A percentile compares a stretch with the other conserved stretches of the same genome.
Evolutionary conservation across 2,329 filamentous ascomycete species (phyloP).

Genomic region (Colletotrichum limetticola): DNA sequence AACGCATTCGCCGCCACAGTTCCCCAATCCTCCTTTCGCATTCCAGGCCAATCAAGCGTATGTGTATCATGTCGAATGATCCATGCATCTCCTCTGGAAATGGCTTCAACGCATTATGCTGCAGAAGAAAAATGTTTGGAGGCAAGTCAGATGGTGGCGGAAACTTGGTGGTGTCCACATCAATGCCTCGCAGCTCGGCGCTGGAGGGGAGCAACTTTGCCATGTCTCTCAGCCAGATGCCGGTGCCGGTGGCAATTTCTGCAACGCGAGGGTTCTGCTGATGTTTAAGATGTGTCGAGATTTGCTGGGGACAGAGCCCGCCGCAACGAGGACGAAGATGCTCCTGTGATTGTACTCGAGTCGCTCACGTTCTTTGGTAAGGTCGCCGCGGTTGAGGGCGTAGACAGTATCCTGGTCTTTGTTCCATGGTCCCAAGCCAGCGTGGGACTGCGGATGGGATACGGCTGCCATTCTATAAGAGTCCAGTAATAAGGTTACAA

Average conservation of each 20-base stretch:
- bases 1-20: constrained; percentile 17
- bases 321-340: constrained; percentile 9
- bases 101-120: constrained; percentile 24
- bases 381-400: constrained; percentile 11
- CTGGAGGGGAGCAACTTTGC: constrained; percentile 23
- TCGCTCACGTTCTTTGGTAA: not conserved
- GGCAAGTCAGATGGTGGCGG: constrained; percentile 21
- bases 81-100: constrained; percentile 29
- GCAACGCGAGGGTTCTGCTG: constrained; percentile 22
- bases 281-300: not conserved
- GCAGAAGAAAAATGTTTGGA: constrained; percentile 24
- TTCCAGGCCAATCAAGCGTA: constrained; percentile 24
- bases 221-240: constrained; percentile 38
- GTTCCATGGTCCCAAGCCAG: constrained; percentile 5
- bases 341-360: constrained; percentile 26
- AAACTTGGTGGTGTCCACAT: constrained; percentile 37
- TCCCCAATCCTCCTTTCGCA: constrained; percentile 35
- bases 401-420: constrained; percentile 7
- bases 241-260: constrained; percentile 37
- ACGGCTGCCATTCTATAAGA: not conserved
- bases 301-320: not conserved
- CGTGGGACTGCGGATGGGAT: not conserved
- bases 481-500: not conserved
- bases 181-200: constrained; percentile 34
- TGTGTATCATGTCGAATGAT: constrained; percentile 35